Percentiles rank a stretch among this genome's conserved stretches.
phyloP scores from a whole-genome alignment of 345 rosid species.

The Erysimum cheiranthoides region DNA sequence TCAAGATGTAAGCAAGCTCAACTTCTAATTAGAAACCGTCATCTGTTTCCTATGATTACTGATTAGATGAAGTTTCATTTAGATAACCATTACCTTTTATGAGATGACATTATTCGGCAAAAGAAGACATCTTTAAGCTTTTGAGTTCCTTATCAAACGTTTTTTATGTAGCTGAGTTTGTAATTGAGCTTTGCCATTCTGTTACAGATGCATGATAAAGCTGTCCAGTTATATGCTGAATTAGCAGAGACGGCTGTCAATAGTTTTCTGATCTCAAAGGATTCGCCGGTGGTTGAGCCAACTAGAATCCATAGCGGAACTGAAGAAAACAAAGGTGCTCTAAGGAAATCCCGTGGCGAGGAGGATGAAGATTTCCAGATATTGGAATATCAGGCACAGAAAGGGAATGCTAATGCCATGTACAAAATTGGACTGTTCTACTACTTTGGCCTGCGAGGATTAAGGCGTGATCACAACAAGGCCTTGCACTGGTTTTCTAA shows the following conservation, averaged over 20 bases:
- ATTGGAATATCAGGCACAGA: slow-evolving; percentile 94
- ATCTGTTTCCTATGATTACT: not conserved
- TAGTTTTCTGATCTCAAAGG: slow-evolving; percentile 90
- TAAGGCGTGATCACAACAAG: slow-evolving; percentile 86
- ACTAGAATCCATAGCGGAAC: slow-evolving; percentile 91
- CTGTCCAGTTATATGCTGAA: slow-evolving; percentile 82
- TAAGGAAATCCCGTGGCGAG: slow-evolving; percentile 93
- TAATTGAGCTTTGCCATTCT: slow-evolving; percentile 23
- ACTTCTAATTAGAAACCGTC: not conserved
- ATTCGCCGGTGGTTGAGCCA: slow-evolving; percentile 86
- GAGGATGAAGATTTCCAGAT: slow-evolving; percentile 98
- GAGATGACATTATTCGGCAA: not conserved
- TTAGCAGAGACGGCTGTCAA: slow-evolving; percentile 92
- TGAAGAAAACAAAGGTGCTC: slow-evolving; percentile 93
- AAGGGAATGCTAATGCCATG: slow-evolving; percentile 92
- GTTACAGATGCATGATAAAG: slow-evolving; percentile 84
- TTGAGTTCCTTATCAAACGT: slow-evolving; percentile 18
- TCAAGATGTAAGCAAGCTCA: slow-evolving; percentile 72
- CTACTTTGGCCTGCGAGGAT: slow-evolving; percentile 95
- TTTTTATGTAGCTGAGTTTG: not conserved
- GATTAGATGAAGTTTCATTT: slow-evolving; percentile 6
- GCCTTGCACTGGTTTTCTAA: slow-evolving; percentile 88
- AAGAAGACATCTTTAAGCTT: slow-evolving; percentile 19
- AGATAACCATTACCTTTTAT: not conserved
- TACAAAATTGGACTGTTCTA: slow-evolving; percentile 87